Percentiles rank a stretch among this genome's conserved stretches.
Evolutionary conservation across 2,329 filamentous ascomycete genomes (phyloP).

Genomic region (Trichoderma atrobrunneum): DNA sequence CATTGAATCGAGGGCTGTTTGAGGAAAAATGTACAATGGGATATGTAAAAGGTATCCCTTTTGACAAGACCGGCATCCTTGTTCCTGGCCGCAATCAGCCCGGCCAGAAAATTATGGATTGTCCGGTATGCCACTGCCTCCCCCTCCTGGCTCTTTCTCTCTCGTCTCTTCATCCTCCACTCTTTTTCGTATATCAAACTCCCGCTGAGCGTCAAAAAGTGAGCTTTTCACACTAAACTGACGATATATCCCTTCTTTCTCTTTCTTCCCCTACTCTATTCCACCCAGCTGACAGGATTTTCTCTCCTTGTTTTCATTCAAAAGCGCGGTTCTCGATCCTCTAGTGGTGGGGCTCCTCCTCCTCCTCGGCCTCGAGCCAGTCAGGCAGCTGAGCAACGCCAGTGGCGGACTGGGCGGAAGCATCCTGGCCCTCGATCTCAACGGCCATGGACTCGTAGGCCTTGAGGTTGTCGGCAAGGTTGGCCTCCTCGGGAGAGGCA

Average conservation of each 20-base stretch:
- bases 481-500: conserved; percentile 85
- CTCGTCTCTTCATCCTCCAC: not conserved
- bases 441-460: conserved; percentile 93
- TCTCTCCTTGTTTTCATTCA: not conserved
- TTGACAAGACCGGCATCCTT: conserved; percentile 19
- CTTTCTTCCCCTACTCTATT: not conserved
- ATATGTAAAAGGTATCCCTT: conserved; percentile 26
- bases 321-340: conserved; percentile 1
- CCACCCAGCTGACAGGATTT: not conserved
- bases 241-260: not conserved
- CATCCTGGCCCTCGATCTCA: conserved; percentile 86
- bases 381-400: conserved; percentile 58
- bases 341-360: conserved; percentile 52
- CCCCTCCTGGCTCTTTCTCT: conserved; percentile 1
- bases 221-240: not conserved
- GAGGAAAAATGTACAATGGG: conserved; percentile 40
- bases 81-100: conserved; percentile 14
- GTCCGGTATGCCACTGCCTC: conserved; percentile 4
- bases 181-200: not conserved
- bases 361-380: conserved; percentile 84
- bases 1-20: conserved; percentile 33
- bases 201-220: not conserved
- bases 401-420: conserved; percentile 55
- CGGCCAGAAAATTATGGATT: conserved; percentile 14
- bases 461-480: conserved; percentile 87